Percentiles rank a stretch among this genome's conserved stretches.
These are phyloP conservation scores for Fusarium robinianum DNA, from an alignment of 2,329 filamentous ascomycete species.

Conservation along the genomic window DNA sequence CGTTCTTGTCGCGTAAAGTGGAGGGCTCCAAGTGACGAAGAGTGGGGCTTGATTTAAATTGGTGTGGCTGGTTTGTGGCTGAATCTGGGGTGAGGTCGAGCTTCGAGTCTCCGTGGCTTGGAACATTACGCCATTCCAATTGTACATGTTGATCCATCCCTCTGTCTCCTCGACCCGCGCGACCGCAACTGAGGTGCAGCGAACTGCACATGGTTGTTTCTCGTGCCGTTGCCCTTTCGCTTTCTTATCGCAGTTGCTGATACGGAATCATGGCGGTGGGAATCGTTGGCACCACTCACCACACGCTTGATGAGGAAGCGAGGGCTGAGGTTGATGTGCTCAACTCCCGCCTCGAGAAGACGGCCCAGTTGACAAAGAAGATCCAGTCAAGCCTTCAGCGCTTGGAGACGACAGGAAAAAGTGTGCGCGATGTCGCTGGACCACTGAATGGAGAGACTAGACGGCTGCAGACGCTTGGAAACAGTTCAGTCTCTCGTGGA, in stretches of 20 bases:
- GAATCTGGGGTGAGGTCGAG: no score
- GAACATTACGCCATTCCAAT: no score
- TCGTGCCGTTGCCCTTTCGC: slow-evolving; percentile 1
- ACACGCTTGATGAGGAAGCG: slow-evolving; percentile 66
- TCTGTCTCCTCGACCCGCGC: no score
- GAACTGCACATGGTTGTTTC: no score
- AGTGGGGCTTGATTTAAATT: no score
- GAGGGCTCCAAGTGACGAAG: no score
- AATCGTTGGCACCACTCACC: slow-evolving; percentile 50
- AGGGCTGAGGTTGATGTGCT: slow-evolving; percentile 72
- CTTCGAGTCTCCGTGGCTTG: no score
- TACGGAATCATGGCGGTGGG: slow-evolving; percentile 55
- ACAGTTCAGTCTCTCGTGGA: slow-evolving; percentile 59
- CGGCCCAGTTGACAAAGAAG: slow-evolving; percentile 90
- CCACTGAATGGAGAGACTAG: slow-evolving; percentile 93
- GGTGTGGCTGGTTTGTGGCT: no score
- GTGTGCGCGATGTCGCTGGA: slow-evolving; percentile 87
- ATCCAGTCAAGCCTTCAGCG: slow-evolving; percentile 86
- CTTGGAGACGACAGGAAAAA: slow-evolving; percentile 85
- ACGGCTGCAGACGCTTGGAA: slow-evolving; percentile 82
- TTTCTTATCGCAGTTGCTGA: neutral
- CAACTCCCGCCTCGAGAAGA: slow-evolving; percentile 82
- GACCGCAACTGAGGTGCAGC: no score
- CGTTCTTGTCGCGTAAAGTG: slow-evolving; percentile 38
- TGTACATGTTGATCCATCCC: no score